A percentile compares a stretch with the other conserved stretches of the same genome.
phyloP scores from a whole-genome alignment of 108 stramenopile genomes.

The Fragilaria crotonensis region DNA sequence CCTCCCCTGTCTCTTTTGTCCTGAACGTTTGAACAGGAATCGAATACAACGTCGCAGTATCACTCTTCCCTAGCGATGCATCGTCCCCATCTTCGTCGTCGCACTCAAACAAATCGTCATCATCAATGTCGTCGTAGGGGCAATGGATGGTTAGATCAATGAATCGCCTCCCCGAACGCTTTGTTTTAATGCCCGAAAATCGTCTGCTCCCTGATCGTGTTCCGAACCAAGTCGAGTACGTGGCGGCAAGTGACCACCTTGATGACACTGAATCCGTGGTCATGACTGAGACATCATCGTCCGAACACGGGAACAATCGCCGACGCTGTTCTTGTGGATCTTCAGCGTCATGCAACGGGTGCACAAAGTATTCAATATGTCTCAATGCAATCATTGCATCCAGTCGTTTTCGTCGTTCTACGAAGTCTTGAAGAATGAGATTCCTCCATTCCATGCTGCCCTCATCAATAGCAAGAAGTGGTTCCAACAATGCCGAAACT shows the following conservation, averaged over 20 bases:
- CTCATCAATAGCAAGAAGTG: background rate
- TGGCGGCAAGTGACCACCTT: background rate
- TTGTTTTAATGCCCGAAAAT: no score
- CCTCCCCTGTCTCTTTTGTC: background rate
- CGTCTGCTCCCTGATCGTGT: no score
- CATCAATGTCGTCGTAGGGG: background rate
- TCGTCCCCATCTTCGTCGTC: background rate
- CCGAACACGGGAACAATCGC: background rate
- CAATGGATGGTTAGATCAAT: background rate
- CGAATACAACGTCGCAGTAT: background rate
- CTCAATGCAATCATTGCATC: background rate
- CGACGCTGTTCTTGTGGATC: background rate
- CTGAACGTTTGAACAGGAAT: background rate
- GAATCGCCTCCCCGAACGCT: background rate
- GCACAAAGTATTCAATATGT: background rate
- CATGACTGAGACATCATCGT: background rate
- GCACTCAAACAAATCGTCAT: background rate
- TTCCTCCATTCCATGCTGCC: background rate
- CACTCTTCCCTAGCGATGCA: background rate
- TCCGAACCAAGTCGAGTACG: no score
- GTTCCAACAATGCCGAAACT: background rate
- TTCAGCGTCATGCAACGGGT: background rate
- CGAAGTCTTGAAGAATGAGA: background rate
- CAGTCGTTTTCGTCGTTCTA: background rate
- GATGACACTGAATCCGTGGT: background rate